Evolutionary conservation across 2,329 filamentous ascomycete genomes (phyloP).

Genomic region (Fusarium stilboides): DNA sequence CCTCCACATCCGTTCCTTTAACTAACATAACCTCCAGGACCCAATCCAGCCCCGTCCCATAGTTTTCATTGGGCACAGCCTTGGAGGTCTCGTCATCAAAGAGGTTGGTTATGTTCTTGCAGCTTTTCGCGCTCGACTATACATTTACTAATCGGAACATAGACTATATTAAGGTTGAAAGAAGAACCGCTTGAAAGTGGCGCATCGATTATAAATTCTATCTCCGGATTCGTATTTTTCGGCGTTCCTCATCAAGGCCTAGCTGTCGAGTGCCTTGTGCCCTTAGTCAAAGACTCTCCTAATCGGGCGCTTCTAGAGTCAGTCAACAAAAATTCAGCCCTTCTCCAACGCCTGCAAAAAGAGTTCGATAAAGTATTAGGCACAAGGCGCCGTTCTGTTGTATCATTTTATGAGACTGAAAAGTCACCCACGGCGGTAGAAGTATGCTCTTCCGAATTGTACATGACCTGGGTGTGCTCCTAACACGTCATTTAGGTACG

Average conservation of each 20-base stretch:
- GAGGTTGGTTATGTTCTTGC: neutral
- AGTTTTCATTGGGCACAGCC: conserved; percentile 1
- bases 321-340: neutral
- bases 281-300: neutral
- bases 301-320: conserved; percentile 2
- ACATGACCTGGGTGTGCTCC: neutral
- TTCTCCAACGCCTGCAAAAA: neutral
- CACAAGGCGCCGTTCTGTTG: accelerated
- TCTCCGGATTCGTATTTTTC: conserved; percentile 2
- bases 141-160: no score
- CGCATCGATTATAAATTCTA: accelerated
- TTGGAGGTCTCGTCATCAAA: neutral
- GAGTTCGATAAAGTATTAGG: neutral
- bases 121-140: no score
- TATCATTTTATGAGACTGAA: conserved; percentile 9
- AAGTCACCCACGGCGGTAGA: neutral
- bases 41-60: neutral
- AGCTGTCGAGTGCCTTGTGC: neutral
- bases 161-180: neutral
- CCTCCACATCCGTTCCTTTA: accelerated
- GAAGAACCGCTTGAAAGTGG: neutral
- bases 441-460: neutral
- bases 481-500: neutral
- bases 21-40: accelerated
- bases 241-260: conserved; percentile 1